Conservation (phyloP, 306 rosid species). For the Carpinus viminea region DNA sequence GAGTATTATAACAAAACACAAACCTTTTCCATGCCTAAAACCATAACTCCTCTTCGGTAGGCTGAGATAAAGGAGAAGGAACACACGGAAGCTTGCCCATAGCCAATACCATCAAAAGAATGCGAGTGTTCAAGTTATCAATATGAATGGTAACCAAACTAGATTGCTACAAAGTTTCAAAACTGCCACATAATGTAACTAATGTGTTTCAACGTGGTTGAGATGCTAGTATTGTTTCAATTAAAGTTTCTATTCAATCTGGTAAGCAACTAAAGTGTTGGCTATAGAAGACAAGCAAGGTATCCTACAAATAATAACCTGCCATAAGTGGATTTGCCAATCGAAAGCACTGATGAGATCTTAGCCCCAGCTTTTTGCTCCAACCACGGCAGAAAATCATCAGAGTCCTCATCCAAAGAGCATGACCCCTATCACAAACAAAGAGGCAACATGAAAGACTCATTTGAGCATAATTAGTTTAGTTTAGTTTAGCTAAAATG, state of each 20-base stretch:
- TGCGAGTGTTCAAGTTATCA: not conserved
- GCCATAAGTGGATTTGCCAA: slow-evolving; percentile 56
- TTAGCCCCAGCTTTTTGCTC: slow-evolving; percentile 51
- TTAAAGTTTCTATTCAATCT: not conserved
- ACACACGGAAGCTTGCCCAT: not conserved
- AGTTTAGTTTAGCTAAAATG: not conserved
- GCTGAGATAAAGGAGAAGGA: not conserved
- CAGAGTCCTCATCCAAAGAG: slow-evolving; percentile 28
- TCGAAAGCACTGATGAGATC: slow-evolving; percentile 60
- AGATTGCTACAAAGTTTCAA: not conserved
- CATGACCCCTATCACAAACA: slow-evolving; percentile 19
- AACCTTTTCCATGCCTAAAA: not conserved
- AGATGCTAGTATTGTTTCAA: not conserved
- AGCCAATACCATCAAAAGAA: not conserved
- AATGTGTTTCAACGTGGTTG: not conserved
- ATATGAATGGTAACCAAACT: not conserved
- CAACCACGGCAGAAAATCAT: slow-evolving; percentile 65
- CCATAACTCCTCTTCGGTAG: not conserved
- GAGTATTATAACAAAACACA: not conserved
- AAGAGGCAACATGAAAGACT: not conserved
- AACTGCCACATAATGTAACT: not conserved
- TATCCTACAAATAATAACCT: slow-evolving; percentile 30
- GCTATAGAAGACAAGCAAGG: not conserved
- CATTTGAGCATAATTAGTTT: not conserved
- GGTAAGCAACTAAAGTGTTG: too few species aligned